A percentile compares a stretch with the other conserved stretches of the same genome.
Conservation (phyloP, 179 eudicot species). For the Actinidia polygama region DNA sequence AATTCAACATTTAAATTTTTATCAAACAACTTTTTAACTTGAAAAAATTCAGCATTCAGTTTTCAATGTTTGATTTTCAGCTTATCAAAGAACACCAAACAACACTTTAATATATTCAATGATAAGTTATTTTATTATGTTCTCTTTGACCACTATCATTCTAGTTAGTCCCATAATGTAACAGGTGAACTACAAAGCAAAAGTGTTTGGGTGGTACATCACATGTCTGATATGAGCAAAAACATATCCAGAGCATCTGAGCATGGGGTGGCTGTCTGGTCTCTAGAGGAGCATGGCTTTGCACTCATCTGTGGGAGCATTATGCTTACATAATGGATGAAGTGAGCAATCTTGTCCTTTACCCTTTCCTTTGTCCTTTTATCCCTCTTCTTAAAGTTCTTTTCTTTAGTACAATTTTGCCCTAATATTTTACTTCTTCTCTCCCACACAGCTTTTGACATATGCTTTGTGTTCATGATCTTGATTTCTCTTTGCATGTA, state of each 20-base stretch:
- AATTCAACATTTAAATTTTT: too few relatives aligned
- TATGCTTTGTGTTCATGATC: constrained; percentile 14
- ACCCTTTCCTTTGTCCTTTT: constrained; percentile 9
- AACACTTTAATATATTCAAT: not conserved
- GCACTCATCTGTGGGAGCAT: constrained; percentile 95
- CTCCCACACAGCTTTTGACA: not conserved
- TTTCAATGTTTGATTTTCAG: too few relatives aligned
- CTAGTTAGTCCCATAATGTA: constrained; percentile 36
- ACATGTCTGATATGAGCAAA: constrained; percentile 88
- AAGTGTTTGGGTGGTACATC: constrained; percentile 87
- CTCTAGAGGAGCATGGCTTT: constrained; percentile 89
- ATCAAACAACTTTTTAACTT: too few relatives aligned
- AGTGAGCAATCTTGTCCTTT: constrained; percentile 31
- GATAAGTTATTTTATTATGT: not conserved
- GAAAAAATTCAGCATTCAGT: too few relatives aligned
- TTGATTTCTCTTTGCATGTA: not conserved
- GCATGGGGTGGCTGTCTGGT: constrained; percentile 80
- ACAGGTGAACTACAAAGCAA: constrained; percentile 73
- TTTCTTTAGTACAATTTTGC: not conserved
- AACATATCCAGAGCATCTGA: constrained; percentile 71
- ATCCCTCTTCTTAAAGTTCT: not conserved
- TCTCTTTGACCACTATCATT: constrained; percentile 5
- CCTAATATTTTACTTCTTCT: not conserved
- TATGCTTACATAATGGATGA: constrained; percentile 75
- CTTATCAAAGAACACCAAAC: too few relatives aligned